Evolutionary conservation across 2,329 filamentous ascomycete genomes (phyloP), one percentile per base, ranked within the genome.

Genomic region (Xylaria sp.): DNA sequence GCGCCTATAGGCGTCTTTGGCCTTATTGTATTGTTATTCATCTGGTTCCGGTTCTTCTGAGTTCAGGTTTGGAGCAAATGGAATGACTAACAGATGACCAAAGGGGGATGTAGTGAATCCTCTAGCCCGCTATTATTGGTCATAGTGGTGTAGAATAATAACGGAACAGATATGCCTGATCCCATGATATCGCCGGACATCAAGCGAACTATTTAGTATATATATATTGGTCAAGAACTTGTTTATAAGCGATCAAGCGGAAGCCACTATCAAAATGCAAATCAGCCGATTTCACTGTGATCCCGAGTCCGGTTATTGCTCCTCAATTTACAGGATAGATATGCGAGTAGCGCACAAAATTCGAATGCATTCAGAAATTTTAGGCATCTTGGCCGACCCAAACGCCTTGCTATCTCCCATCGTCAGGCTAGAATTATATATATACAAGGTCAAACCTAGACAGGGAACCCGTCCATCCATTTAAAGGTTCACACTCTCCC

Each of bases 1-100:
- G 96, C 94, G 0, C 96, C 96, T 2, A 90, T 98, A 81, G 95
- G 88, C 32, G 93, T 87, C 2, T 84, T 98, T 66, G 93, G 87
- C 1, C 84, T 97, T 66, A 89, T 98, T 71, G 90, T 98, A 69
- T 79, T 98, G 63, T 80, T 98, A 71, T 94, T 98, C 81, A 82
- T 98, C 70, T 97, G 92, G 87, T 95, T 93, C 92, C 90, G 94
- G 71, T 98, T 98, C 84, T 97, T 97, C 81, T 98, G 79, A 84
- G 23, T 8, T 16, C 10, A 13, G 18, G 5, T n/a, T 10, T 25
- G 62, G 37, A 44, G 42, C 13, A 29, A 32, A 42, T 40, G 35
- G 57, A 55, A 60, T 65, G 29, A 40, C 18, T 44, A 35, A 23
- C 25, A 48, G 48, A 44, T 25, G 35, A 16, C 25, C 53, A 18